Evolutionary conservation across 805 yeast species (phyloP), one percentile per base, ranked within the genome.

Genomic region (Sugiyamaella floridensis): DNA sequence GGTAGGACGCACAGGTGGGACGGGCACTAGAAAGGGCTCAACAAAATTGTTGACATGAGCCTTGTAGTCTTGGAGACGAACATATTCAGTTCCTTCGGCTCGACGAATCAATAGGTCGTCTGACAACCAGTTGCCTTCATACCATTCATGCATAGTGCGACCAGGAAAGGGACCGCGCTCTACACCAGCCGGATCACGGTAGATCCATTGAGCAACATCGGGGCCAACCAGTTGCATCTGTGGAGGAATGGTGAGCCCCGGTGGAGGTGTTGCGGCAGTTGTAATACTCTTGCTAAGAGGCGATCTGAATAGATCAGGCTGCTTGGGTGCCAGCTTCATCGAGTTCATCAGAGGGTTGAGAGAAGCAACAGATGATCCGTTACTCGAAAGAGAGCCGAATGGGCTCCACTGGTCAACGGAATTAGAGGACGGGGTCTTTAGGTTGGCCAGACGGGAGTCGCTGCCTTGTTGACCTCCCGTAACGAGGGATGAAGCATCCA

Each of bases 131-230:
- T 81, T 80, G 43, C 76, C 76, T 8, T 76, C 63, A 53, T 77
- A 80, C 96, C 96, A 88, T 49, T 73, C 80, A 58, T 86, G 90
- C 96, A 88, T 88, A 68, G 77, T 69, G 22, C 68, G 65, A 2
- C 90, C 89, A 46, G 74, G 73, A 67, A 88, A 88, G 2, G 96
- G 96, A 19, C 96, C 96, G 64, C 87, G 95, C 56, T 80, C 82
- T 48, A 69, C 75, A 4, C 86, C 87, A 42, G 75, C 66, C 0
- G 87, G 81, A 65, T 88, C 96, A 51, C 83, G 69, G 65, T 88
- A 88, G 53, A 70, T 70, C 96, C 96, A 88, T 47, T 75, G 70
- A 58, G 82, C 73, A 49, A 72, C 66, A 28, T 66, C 71, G 1
- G 81, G 75, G 1, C 70, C 61, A 12, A 59, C 26, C 44, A 76